Evolutionary conservation across 2,329 filamentous ascomycete species (phyloP).

Genomic region (Alternaria gaisen): DNA sequence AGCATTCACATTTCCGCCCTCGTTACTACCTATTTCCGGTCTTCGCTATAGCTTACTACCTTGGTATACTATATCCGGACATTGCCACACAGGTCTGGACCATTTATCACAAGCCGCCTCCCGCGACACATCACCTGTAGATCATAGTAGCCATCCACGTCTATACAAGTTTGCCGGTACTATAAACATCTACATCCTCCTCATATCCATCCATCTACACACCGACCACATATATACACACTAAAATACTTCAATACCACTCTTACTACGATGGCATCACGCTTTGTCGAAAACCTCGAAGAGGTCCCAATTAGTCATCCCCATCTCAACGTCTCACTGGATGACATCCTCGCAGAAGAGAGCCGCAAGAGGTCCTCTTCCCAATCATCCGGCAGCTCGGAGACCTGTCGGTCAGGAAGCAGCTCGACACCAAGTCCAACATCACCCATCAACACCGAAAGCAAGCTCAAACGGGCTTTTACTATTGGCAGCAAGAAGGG

Average conservation of each 20-base stretch:
- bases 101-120: constrained; percentile 1
- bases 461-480: constrained; percentile 40
- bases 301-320: constrained; percentile 49
- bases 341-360: constrained; percentile 52
- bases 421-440: constrained; percentile 34
- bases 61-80: constrained; percentile 10
- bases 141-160: constrained; percentile 23
- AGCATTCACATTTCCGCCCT: constrained; percentile 1
- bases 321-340: constrained; percentile 51
- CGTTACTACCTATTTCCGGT: constrained; percentile 2
- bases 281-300: constrained; percentile 52
- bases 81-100: constrained; percentile 21
- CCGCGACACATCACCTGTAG: constrained; percentile 7
- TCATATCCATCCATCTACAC: background rate
- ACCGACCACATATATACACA: constrained; percentile 2
- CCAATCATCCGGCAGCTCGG: constrained; percentile 42
- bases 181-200: constrained; percentile 23
- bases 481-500: constrained; percentile 47
- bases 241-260: background rate
- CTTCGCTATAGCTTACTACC: background rate
- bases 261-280: constrained; percentile 43
- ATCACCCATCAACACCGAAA: constrained; percentile 36
- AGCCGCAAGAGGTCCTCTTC: constrained; percentile 46
- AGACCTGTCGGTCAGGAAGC: constrained; percentile 35
- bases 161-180: constrained; percentile 7